Evolutionary conservation across 2,329 filamentous ascomycete genomes (phyloP).

Genomic region (Ophiognomonia clavigignenti-juglandacearum): DNA sequence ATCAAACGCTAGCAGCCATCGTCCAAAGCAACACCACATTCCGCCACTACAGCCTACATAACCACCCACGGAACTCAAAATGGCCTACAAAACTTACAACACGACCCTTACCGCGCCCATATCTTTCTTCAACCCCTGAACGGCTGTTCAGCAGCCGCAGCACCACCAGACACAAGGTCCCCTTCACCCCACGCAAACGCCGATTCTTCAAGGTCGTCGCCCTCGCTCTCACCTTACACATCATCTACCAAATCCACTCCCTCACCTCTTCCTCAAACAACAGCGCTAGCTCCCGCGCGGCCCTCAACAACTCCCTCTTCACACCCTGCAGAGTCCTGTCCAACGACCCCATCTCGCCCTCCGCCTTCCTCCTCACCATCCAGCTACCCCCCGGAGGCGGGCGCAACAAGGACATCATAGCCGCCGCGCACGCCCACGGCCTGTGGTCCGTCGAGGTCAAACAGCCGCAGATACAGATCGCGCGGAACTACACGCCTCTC

Average conservation of each 20-base stretch:
- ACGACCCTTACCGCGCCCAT: not conserved
- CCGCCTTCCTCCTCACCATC: conserved; percentile 65
- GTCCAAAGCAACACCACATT: too few species aligned
- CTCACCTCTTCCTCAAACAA: too few species aligned
- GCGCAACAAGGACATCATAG: conserved; percentile 25
- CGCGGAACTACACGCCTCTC: conserved; percentile 84
- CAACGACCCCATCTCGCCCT: conserved; percentile 59
- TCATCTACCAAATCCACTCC: too few species aligned
- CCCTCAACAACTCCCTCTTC: conserved; percentile 57
- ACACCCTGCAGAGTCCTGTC: conserved; percentile 59
- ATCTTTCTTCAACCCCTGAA: not conserved
- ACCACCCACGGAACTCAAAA: not conserved
- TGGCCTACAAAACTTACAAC: not conserved
- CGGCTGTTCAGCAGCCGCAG: too few species aligned
- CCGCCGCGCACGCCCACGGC: conserved; percentile 52
- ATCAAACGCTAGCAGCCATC: not conserved
- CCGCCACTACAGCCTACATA: not conserved
- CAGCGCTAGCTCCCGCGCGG: conserved; percentile 3
- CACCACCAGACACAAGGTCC: too few species aligned
- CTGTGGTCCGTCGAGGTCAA: conserved; percentile 91
- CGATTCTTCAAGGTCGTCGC: too few species aligned
- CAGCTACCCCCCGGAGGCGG: conserved; percentile 34
- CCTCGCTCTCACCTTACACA: not conserved
- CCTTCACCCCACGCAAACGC: too few species aligned
- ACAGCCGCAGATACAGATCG: conserved; percentile 90